Base-by-base conservation (phyloP, 2,329 filamentous ascomycete genomes). In the Dactylonectria estremocensis region DNA sequence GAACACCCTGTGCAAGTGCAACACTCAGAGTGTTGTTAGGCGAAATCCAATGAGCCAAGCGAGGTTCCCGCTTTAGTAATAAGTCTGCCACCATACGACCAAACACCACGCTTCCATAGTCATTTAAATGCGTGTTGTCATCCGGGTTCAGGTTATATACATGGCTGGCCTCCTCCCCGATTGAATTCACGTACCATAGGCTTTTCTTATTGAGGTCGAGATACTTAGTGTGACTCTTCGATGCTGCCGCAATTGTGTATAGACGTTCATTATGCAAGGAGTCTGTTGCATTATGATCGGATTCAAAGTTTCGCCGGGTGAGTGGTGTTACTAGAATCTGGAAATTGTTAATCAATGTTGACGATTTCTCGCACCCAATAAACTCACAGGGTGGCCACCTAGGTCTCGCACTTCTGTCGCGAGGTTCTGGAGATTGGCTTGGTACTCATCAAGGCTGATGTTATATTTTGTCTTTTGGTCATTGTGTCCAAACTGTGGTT, bases 31-130 rank as follows among this genome's bases (percentile, higher is more conserved):
- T 43, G 40, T 8, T n/a, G 16, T 43, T 20, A 13, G 22, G 11
- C 49, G 60, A 49, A 35, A 53, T 53, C 50, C 50, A 54, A 8
- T n/a, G 50, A 13, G 50, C 50, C 16, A 54, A 18, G 16, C 18
- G 14, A 11, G 50, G 50, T 5, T 43, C 16, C 16, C 50, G 24
- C 11, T 60, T 49, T 5, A 60, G 31, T 18, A 60, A 28, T 5
- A 60, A 18, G 40, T 60, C 57, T 14, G 57, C 57, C n/a, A 60
- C 45, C 57, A 60, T 52, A 14, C 57, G 57, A 13, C 57, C 57
- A 60, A 60, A 60, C 4, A 60, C 57, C 6, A 43, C 18, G 24
- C 28, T 48, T 40, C 57, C 57, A 40, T 48, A 48, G 8, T 40
- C 46, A 14, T 60, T 40, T 11, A 60, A 33, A 11, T 60, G 57